These are phyloP conservation scores for Candida gigantensis DNA, from an alignment of 1,139 yeast genomes.

Conservation along the genomic window DNA sequence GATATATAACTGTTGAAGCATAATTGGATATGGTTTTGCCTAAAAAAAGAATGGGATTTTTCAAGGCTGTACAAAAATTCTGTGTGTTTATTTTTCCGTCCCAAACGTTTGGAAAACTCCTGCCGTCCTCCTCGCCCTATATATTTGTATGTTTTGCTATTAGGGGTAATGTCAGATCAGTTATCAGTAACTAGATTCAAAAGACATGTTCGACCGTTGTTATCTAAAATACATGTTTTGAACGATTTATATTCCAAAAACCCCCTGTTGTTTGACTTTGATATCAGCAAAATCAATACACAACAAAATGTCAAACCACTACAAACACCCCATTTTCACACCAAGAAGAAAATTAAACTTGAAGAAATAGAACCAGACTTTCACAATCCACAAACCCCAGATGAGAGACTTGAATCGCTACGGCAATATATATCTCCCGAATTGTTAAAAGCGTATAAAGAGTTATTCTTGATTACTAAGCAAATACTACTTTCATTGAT, in stretches of 20 bases:
- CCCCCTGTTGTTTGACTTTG: slow-evolving; percentile 20
- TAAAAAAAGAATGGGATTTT: too few species aligned
- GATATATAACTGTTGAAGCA: slow-evolving; percentile 2
- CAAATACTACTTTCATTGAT: slow-evolving; percentile 20
- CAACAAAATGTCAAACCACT: too few species aligned
- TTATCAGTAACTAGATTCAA: slow-evolving; percentile 25
- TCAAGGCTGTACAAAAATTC: too few species aligned
- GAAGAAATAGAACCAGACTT: slow-evolving; percentile 2
- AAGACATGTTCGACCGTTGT: slow-evolving; percentile 38
- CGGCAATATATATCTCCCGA: slow-evolving; percentile 5
- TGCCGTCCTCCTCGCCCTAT: too few species aligned
- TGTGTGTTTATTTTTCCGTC: too few species aligned
- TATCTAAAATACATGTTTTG: slow-evolving; percentile 37
- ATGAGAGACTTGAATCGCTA: slow-evolving; percentile 6
- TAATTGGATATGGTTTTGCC: background rate
- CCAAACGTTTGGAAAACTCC: too few species aligned
- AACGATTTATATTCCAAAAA: slow-evolving; percentile 28
- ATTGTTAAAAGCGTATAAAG: slow-evolving; percentile 9
- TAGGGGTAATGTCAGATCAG: slow-evolving; percentile 5
- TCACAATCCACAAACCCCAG: slow-evolving; percentile 2
- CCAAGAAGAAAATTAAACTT: background rate
- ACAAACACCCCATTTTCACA: background rate
- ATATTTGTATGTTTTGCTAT: too few species aligned
- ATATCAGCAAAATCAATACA: slow-evolving; percentile 2
- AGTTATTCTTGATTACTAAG: slow-evolving; percentile 6